Conservation (phyloP, 257 asterid genomes). For the Lithospermum erythrorhizon region DNA sequence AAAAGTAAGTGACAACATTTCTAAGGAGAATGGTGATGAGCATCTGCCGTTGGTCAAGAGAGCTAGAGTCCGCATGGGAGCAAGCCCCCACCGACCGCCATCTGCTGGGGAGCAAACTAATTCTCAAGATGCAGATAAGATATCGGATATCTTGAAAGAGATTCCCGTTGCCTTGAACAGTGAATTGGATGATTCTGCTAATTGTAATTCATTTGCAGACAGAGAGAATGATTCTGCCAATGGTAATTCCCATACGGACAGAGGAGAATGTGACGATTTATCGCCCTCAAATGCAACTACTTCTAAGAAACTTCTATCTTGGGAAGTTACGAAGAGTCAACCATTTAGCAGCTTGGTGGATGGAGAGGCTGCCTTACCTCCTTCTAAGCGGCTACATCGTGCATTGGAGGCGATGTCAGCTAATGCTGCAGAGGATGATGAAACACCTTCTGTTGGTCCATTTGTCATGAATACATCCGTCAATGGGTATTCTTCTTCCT, state of each 20-base stretch:
- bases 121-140: constrained; percentile 40
- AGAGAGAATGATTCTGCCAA: constrained; percentile 29
- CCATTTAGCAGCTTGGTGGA: constrained; percentile 33
- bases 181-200: constrained; percentile 34
- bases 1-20: constrained; percentile 24
- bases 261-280: constrained; percentile 19
- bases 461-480: constrained; percentile 14
- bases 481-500: constrained; percentile 12
- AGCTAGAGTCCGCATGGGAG: constrained; percentile 90
- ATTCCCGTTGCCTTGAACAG: constrained; percentile 23
- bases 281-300: constrained; percentile 28
- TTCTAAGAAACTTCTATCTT: constrained; percentile 28
- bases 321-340: constrained; percentile 39
- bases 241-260: constrained; percentile 17
- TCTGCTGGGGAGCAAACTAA: constrained; percentile 31
- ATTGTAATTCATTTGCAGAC: constrained; percentile 17
- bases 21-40: constrained; percentile 72
- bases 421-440: constrained; percentile 62
- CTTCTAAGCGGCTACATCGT: constrained; percentile 88
- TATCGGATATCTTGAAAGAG: constrained; percentile 21
- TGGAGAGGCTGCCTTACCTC: constrained; percentile 95
- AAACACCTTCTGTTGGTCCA: constrained; percentile 29
- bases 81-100: constrained; percentile 17
- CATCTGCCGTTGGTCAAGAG: constrained; percentile 86
- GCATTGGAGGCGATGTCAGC: constrained; percentile 99